Conservation (phyloP, 768 basidiomycete genomes). For the Calocybe indica region DNA sequence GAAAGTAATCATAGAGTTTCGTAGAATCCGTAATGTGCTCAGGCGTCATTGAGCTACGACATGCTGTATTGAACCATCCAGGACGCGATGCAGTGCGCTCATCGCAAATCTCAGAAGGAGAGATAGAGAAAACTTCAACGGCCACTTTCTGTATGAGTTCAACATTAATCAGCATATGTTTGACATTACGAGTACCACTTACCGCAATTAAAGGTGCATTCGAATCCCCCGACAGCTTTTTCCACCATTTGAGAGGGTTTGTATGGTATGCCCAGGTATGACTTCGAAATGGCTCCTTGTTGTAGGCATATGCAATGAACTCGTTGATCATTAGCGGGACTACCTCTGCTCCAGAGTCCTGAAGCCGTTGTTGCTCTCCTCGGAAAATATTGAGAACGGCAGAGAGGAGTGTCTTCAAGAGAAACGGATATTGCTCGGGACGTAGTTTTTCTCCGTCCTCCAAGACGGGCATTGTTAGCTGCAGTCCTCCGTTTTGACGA, state of each 20-base stretch:
- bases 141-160: too few relatives aligned
- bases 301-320: constrained; percentile 16
- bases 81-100: constrained; percentile 20
- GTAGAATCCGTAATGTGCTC: too few relatives aligned
- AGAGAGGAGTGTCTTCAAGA: constrained; percentile 7
- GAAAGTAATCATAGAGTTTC: too few relatives aligned
- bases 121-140: constrained; percentile 22
- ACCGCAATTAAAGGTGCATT: constrained; percentile 15
- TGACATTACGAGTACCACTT: too few relatives aligned
- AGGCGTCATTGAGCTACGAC: too few relatives aligned
- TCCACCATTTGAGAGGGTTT: constrained; percentile 18
- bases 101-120: constrained; percentile 22
- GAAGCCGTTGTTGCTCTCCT: constrained; percentile 12
- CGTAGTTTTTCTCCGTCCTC: constrained; percentile 6
- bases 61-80: constrained; percentile 21
- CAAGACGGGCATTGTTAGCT: constrained; percentile 13
- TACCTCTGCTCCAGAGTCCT: constrained; percentile 5
- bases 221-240: constrained; percentile 10
- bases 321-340: constrained; percentile 11
- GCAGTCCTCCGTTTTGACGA: constrained; percentile 10
- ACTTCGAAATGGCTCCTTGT: constrained; percentile 12
- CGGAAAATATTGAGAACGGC: constrained; percentile 12
- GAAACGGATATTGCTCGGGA: constrained; percentile 3
- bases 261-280: constrained; percentile 5
- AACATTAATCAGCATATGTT: too few relatives aligned